These are phyloP conservation scores for Platanthera zijinensis DNA, from an alignment of 106 monocot species.

Conservation along the genomic window DNA sequence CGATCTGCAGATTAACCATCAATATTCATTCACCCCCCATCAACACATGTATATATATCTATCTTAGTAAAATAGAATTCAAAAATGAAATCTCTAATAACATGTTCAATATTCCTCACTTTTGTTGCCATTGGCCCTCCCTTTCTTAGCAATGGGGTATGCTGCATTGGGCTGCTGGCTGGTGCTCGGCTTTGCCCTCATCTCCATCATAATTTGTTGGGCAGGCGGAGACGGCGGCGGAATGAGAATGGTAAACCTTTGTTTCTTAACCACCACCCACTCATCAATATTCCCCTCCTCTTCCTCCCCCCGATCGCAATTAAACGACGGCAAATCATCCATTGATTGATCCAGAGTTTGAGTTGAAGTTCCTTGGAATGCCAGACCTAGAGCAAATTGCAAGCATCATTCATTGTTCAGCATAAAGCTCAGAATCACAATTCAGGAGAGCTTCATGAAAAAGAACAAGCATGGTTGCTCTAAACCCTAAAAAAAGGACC, in stretches of 20 bases:
- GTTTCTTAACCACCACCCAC: slow-evolving; percentile 76
- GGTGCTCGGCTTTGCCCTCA: background rate
- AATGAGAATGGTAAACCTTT: slow-evolving; percentile 47
- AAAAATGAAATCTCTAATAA: slow-evolving; percentile 2
- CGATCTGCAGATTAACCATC: background rate
- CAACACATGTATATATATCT: background rate
- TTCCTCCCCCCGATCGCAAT: background rate
- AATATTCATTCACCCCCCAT: background rate
- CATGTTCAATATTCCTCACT: background rate
- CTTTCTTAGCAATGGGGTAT: background rate
- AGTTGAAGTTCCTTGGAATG: no score
- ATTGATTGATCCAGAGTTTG: background rate
- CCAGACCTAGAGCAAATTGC: no score
- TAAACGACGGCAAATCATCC: background rate
- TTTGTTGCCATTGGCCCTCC: no score
- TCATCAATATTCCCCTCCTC: slow-evolving; percentile 29
- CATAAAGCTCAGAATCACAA: no score
- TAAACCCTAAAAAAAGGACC: no score
- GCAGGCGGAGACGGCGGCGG: slow-evolving; percentile 43
- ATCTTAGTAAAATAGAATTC: background rate
- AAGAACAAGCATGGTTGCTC: no score
- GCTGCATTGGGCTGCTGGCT: slow-evolving; percentile 3
- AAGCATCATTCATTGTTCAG: no score
- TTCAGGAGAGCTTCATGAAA: no score
- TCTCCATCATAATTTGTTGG: slow-evolving; percentile 3